phyloP scores from a whole-genome alignment of 2,329 filamentous ascomycete genomes.

The Passalora sequoiae region DNA sequence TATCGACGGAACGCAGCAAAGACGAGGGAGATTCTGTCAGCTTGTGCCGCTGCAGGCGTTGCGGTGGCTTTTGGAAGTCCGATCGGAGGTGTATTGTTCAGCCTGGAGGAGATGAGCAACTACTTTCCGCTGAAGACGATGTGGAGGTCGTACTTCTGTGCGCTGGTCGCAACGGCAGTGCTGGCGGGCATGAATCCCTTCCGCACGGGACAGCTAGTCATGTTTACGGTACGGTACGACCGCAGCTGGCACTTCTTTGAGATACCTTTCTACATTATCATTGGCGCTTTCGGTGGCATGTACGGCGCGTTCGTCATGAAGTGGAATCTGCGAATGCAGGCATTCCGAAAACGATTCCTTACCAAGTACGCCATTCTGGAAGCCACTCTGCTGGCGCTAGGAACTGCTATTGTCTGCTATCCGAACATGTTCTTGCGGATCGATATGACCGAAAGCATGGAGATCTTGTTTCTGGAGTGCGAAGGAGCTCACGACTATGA shows the following conservation, averaged over 20 bases:
- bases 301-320: constrained; percentile 98
- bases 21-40: constrained; percentile 89
- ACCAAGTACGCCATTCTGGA: constrained; percentile 78
- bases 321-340: constrained; percentile 86
- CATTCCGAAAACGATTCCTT: constrained; percentile 91
- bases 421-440: constrained; percentile 92
- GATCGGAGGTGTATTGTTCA: constrained; percentile 94
- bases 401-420: constrained; percentile 89
- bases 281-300: constrained; percentile 87
- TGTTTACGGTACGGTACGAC: constrained; percentile 97
- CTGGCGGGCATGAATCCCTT: constrained; percentile 96
- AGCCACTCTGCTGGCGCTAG: constrained; percentile 72
- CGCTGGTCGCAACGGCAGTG: constrained; percentile 87
- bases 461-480: constrained; percentile 91
- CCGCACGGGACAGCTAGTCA: constrained; percentile 92
- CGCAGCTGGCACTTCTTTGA: constrained; percentile 98
- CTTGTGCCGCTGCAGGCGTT: constrained; percentile 89
- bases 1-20: constrained; percentile 89
- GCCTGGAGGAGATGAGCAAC: constrained; percentile 93
- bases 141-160: constrained; percentile 98
- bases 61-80: constrained; percentile 96
- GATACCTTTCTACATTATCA: constrained; percentile 80
- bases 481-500: constrained; percentile 84
- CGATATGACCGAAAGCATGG: constrained; percentile 99
- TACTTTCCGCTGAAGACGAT: constrained; percentile 96